Evolutionary conservation across 139 green algal species (phyloP), one percentile per base, ranked within the genome.

Genomic region (Micractinium conductrix): DNA sequence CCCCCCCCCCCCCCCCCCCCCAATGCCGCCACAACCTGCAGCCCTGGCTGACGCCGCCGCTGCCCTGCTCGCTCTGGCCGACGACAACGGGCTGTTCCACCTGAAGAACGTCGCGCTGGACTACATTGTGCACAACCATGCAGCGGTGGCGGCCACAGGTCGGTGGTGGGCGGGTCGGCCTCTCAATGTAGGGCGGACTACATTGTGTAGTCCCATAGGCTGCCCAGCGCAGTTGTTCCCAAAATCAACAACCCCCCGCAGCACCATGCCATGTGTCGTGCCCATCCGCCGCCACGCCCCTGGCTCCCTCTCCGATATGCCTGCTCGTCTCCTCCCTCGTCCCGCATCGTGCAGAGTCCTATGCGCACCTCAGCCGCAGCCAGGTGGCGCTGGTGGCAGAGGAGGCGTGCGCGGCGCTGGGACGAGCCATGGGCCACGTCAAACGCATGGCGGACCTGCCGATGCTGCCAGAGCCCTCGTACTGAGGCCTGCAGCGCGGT

Each of bases 1-100:
- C 65, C 2, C 65, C 22, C 38, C 2, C 12, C 26, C 69, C 16
- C 4, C 26, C 37, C 17, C 22, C 40, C 38, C 69, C 7, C 10
- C 70, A 33, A 7, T 60, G 71, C 71, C 42, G 4, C 9, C 43
- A 2, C 26, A 26, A 22, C 24, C 26, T 72, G 43, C 87, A 92
- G 88, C 58, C 37, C 63, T 87, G 17, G 78, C 82, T 44, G 91
- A 92, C 35, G 79, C 87, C 48, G 91, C 91, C 43, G 80, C 87
- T 7, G 73, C 86, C 26, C 87, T 95, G 83, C 81, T 95, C 83
- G 75, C 40, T 5, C 68, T 95, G 48, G 91, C 89, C 26, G 87
- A 94, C 53, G 89, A 93, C 65, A 58, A 85, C 33, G 88, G 81
- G 37, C 84, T 95, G 73, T 2, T 28, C 14, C 86, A 93, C 69